A percentile compares a stretch with the other conserved stretches of the same genome.
Conservation (phyloP, 768 basidiomycete species). For the Leccinum disarticulatum region DNA sequence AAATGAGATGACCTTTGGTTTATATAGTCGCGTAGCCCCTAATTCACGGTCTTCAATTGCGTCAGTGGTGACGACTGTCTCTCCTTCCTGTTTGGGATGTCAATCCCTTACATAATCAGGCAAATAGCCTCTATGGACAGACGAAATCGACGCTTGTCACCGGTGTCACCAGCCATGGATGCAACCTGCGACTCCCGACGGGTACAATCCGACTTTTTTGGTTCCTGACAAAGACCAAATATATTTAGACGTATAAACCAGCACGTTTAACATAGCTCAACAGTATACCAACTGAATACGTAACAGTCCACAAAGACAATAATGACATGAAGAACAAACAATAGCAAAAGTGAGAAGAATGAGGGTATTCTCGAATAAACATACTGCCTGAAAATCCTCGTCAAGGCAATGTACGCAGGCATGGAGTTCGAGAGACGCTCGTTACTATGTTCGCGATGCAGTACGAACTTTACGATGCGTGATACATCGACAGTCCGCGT, state of each 20-base stretch:
- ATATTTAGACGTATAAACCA: slow-evolving; percentile 20
- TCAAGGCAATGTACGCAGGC: slow-evolving; percentile 24
- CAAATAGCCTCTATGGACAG: background rate
- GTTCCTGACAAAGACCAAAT: background rate
- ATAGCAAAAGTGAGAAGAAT: background rate
- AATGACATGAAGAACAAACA: slow-evolving; percentile 3
- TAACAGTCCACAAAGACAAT: slow-evolving; percentile 13
- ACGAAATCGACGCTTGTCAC: background rate
- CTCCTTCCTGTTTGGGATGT: background rate
- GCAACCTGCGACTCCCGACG: background rate
- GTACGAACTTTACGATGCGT: slow-evolving; percentile 65
- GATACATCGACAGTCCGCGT: slow-evolving; percentile 51
- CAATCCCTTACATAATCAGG: background rate
- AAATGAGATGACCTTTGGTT: background rate
- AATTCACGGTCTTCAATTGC: slow-evolving; percentile 2
- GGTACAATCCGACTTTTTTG: no score
- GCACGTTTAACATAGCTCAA: background rate
- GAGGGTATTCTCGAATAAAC: slow-evolving; percentile 11
- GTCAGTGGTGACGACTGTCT: slow-evolving; percentile 24
- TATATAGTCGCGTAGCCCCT: slow-evolving; percentile 13
- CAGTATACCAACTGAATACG: slow-evolving; percentile 6
- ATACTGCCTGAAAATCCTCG: slow-evolving; percentile 27
- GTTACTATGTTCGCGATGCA: slow-evolving; percentile 56
- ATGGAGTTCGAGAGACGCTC: slow-evolving; percentile 58
- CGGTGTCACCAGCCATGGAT: no score